These are phyloP conservation scores for Suillus subalutaceus DNA, from an alignment of 768 basidiomycete species.

Conservation along the genomic window DNA sequence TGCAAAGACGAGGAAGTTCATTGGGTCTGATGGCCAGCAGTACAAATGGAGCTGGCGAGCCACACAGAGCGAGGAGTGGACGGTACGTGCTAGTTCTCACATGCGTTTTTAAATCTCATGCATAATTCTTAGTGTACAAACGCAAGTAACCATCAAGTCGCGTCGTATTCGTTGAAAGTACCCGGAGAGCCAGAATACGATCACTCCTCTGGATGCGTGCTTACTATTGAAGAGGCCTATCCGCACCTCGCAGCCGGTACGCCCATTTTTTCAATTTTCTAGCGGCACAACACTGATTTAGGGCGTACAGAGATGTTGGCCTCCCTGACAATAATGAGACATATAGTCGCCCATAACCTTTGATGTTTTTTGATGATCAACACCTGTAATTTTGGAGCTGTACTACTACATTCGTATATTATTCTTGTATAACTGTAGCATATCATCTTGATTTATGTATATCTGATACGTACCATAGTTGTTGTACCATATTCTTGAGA, in stretches of 20 bases:
- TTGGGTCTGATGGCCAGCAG: conserved; percentile 58
- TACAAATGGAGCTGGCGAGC: conserved; percentile 62
- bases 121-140: conserved; percentile 53
- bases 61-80: conserved; percentile 62
- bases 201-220: conserved; percentile 60
- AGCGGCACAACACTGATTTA: conserved; percentile 17
- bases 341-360: conserved; percentile 52
- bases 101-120: not conserved
- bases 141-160: conserved; percentile 50
- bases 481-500: not conserved
- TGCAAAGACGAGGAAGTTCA: conserved; percentile 52
- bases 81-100: conserved; percentile 42
- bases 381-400: not conserved
- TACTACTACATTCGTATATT: conserved; percentile 15
- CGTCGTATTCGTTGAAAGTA: conserved; percentile 61
- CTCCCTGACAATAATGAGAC: conserved; percentile 64
- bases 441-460: conserved; percentile 13
- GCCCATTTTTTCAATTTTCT: conserved; percentile 19
- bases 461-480: not conserved
- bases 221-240: conserved; percentile 65
- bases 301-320: conserved; percentile 55
- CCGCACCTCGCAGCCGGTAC: conserved; percentile 58
- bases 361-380: conserved; percentile 22
- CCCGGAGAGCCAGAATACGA: conserved; percentile 56
- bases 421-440: conserved; percentile 4